Conservation (phyloP, 2,329 filamentous ascomycete species). For the Knufia petricola region DNA sequence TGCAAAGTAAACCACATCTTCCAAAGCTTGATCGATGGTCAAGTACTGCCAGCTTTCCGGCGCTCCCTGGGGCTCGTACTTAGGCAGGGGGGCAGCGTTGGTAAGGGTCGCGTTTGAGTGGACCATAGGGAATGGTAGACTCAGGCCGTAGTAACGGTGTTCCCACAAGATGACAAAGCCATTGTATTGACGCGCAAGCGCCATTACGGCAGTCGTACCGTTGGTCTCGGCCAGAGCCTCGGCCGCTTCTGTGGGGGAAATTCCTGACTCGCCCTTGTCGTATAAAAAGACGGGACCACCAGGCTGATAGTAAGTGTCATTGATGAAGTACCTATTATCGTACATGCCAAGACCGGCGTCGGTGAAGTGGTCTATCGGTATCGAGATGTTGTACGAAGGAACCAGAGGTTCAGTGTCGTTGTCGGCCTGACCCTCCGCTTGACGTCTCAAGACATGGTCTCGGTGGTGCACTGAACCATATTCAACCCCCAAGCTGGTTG, state of each 20-base stretch:
- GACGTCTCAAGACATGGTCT: too few species aligned
- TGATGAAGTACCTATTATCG: conserved; percentile 46
- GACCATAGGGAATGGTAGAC: neutral
- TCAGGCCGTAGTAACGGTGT: conserved; percentile 12
- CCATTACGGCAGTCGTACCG: neutral
- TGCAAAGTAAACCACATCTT: conserved; percentile 35
- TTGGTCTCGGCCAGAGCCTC: conserved; percentile 24
- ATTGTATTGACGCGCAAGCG: conserved; percentile 27
- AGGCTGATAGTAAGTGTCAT: conserved; percentile 42
- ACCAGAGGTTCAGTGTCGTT: too few species aligned
- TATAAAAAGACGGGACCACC: conserved; percentile 43
- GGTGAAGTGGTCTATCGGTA: conserved; percentile 27
- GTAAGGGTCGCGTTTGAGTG: too few species aligned
- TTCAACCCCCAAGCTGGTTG: too few species aligned
- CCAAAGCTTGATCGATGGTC: conserved; percentile 33
- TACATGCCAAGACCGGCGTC: conserved; percentile 38
- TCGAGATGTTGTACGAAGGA: too few species aligned
- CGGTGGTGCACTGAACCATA: too few species aligned
- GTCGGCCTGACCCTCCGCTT: too few species aligned
- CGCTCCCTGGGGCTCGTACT: conserved; percentile 9
- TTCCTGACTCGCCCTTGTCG: conserved; percentile 39
- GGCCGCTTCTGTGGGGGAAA: conserved; percentile 14
- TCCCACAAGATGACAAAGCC: conserved; percentile 34
- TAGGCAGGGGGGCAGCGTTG: neutral
- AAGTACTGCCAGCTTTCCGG: conserved; percentile 32